Conservation (phyloP, 371 early-diverging fungal genomes). For the Smittium culicis region DNA sequence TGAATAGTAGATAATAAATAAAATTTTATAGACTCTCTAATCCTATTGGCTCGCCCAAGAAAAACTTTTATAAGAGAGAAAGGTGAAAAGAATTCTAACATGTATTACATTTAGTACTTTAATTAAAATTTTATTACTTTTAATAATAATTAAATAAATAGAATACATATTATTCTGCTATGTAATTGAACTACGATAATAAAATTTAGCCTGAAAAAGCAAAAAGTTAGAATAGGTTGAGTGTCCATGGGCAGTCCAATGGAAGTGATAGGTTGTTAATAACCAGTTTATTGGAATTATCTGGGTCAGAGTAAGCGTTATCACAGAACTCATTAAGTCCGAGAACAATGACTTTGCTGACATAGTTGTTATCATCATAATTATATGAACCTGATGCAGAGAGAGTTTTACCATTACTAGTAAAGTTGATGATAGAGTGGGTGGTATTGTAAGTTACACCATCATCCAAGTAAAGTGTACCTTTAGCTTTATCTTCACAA, state of each 20-base stretch:
- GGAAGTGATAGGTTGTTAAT: neutral
- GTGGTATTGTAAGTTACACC: conserved; percentile 34
- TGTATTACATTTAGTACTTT: no score
- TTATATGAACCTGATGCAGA: neutral
- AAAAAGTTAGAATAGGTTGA: neutral
- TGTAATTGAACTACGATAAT: no score
- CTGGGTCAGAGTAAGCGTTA: neutral
- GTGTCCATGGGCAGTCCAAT: neutral
- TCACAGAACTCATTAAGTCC: neutral
- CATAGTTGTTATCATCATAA: neutral
- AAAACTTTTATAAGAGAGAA: no score
- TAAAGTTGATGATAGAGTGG: neutral
- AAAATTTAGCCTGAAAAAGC: no score
- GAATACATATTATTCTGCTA: no score
- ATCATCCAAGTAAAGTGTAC: conserved; percentile 80
- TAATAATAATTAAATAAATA: no score
- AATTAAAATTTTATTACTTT: no score
- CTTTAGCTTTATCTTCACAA: conserved; percentile 49
- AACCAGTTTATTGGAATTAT: neutral
- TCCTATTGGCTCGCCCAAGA: no score
- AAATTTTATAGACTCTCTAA: no score
- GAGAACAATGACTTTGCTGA: neutral
- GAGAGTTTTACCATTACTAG: neutral
- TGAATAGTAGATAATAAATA: no score
- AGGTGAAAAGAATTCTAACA: no score